These are phyloP conservation scores for Chlamydomonas schloesseri DNA, from an alignment of 139 green algal species.

Conservation along the genomic window DNA sequence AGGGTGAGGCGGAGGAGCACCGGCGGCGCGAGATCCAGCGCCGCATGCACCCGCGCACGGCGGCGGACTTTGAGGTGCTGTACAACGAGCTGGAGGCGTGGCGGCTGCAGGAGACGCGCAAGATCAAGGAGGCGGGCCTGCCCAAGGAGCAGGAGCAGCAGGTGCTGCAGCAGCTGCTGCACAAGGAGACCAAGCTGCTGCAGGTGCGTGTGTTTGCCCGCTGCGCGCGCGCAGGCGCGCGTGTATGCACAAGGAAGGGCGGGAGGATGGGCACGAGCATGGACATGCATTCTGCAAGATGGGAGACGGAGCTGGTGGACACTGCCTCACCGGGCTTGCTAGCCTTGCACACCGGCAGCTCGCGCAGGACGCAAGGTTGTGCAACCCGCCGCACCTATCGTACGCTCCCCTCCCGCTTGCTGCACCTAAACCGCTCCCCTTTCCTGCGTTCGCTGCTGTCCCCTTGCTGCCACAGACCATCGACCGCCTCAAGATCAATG, in stretches of 20 bases:
- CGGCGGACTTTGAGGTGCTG: slow-evolving; percentile 86
- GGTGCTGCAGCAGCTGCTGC: slow-evolving; percentile 78
- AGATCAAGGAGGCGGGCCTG: slow-evolving; percentile 77
- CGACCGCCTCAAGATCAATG: slow-evolving; percentile 75
- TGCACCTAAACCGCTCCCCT: background rate
- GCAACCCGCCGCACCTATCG: too few species aligned
- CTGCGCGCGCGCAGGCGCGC: too few species aligned
- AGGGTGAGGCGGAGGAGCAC: slow-evolving; percentile 62
- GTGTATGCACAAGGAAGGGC: too few species aligned
- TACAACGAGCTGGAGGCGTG: slow-evolving; percentile 86
- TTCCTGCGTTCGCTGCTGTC: background rate
- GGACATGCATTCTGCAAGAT: too few species aligned
- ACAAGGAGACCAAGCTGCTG: slow-evolving; percentile 89
- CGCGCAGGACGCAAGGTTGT: too few species aligned
- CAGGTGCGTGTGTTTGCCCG: slow-evolving; percentile 43
- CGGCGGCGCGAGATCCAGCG: slow-evolving; percentile 77
- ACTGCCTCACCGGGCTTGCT: too few species aligned
- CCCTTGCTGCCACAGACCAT: slow-evolving; percentile 62
- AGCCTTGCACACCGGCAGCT: too few species aligned
- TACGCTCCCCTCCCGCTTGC: too few species aligned
- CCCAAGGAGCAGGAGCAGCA: slow-evolving; percentile 74
- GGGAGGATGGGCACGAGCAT: too few species aligned
- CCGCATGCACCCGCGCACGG: slow-evolving; percentile 81
- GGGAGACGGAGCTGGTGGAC: too few species aligned
- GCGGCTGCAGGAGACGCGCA: slow-evolving; percentile 76